Evolutionary conservation across 352 stramenopile genomes (phyloP).

Genomic region (Pythium biforme): DNA sequence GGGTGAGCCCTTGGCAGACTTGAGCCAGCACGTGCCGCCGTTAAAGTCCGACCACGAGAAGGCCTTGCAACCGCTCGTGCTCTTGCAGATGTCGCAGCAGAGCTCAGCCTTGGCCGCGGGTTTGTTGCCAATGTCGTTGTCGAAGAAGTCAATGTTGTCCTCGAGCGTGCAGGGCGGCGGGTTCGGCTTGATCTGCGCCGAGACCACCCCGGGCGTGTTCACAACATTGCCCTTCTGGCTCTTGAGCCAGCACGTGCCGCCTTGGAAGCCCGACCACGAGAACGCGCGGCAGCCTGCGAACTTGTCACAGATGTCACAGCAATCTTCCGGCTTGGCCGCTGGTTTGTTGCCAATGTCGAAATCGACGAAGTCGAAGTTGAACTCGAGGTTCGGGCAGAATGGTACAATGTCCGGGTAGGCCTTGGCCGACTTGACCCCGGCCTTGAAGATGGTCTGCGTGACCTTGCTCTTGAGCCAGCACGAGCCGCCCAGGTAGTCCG

Average conservation of each 20-base stretch:
- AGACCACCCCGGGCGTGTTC: background rate
- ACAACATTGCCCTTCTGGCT: constrained; percentile 8
- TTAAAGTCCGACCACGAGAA: constrained; percentile 47
- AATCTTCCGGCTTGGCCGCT: background rate
- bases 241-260: constrained; percentile 35
- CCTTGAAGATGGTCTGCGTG: background rate
- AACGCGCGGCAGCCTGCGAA: constrained; percentile 38
- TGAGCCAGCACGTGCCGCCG: constrained; percentile 56
- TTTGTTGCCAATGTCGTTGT: constrained; percentile 17
- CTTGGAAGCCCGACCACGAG: constrained; percentile 38
- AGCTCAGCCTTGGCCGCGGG: background rate
- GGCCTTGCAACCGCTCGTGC: background rate
- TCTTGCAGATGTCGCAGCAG: constrained; percentile 18
- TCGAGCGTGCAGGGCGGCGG: background rate
- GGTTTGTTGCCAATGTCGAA: constrained; percentile 13
- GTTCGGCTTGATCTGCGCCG: background rate
- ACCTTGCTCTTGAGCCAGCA: constrained; percentile 36
- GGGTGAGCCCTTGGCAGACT: constrained; percentile 25
- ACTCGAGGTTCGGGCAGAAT: background rate
- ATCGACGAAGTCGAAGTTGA: background rate
- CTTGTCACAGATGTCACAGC: constrained; percentile 37
- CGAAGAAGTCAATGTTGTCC: constrained; percentile 17
- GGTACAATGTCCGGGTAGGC: constrained; percentile 7
- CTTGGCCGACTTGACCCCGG: constrained; percentile 12
- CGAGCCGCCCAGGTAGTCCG: constrained; percentile 44